These are phyloP conservation scores for Oryza glaberrima DNA, from an alignment of 176 grass and related monocot genomes.

Conservation along the genomic window DNA sequence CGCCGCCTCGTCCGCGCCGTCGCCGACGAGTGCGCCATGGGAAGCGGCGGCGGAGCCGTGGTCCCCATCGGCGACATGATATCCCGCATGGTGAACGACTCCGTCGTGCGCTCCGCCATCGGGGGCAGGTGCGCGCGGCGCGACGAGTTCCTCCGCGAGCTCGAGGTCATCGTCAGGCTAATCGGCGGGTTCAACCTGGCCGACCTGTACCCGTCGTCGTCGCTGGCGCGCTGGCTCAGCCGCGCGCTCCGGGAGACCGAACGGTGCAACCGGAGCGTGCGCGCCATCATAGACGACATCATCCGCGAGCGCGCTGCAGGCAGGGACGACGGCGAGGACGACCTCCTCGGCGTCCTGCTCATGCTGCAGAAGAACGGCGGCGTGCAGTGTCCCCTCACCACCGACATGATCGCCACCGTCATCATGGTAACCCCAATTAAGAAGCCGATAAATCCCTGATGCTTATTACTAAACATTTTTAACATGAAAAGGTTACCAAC, in stretches of 20 bases:
- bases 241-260: background rate
- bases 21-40: background rate
- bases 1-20: constrained; percentile 27
- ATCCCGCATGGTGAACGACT: constrained; percentile 3
- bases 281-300: constrained; percentile 32
- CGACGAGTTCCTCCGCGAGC: constrained; percentile 38
- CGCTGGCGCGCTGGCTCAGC: constrained; percentile 21
- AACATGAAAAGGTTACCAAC: background rate
- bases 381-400: background rate
- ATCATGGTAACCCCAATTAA: constrained; percentile 13
- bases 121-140: constrained; percentile 36
- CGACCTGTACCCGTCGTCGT: constrained; percentile 47
- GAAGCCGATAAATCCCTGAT: background rate
- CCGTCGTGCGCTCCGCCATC: background rate
- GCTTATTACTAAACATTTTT: background rate
- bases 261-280: background rate
- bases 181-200: constrained; percentile 30
- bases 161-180: background rate
- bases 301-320: constrained; percentile 8
- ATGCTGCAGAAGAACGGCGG: constrained; percentile 28
- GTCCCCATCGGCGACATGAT: constrained; percentile 26
- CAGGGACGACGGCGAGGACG: background rate
- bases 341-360: constrained; percentile 41
- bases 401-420: constrained; percentile 31
- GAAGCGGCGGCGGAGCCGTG: background rate